A percentile compares a stretch with the other conserved stretches of the same genome.
Evolutionary conservation across 352 stramenopile species (phyloP).

Genomic region (Phytophthora tubulina): DNA sequence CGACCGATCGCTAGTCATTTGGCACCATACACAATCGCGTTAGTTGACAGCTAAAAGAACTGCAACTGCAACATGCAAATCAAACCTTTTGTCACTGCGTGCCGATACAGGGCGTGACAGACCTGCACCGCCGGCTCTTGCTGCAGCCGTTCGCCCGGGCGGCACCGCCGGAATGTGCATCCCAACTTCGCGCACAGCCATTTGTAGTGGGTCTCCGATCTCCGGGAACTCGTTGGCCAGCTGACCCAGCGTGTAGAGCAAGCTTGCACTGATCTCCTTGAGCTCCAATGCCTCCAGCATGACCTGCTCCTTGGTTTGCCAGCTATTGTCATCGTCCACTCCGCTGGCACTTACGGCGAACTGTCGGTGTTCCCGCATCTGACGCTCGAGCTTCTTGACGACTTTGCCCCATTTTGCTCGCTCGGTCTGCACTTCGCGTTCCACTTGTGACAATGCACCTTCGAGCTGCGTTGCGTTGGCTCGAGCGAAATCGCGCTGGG

Average conservation of each 20-base stretch:
- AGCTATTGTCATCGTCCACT: conserved; percentile 33
- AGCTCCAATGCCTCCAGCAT: conserved; percentile 79
- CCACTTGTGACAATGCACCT: conserved; percentile 64
- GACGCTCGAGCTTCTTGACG: conserved; percentile 74
- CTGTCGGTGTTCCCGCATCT: conserved; percentile 72
- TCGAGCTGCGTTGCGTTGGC: conserved; percentile 75
- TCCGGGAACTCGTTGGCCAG: conserved; percentile 95
- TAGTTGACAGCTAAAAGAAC: conserved; percentile 5
- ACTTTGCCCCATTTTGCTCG: conserved; percentile 77
- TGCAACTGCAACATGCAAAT: conserved; percentile 6
- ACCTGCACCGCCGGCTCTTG: conserved; percentile 47
- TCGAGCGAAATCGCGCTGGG: conserved; percentile 66
- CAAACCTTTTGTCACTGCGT: conserved; percentile 76
- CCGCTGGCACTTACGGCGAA: conserved; percentile 32
- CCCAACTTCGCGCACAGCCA: conserved; percentile 74
- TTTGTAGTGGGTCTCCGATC: conserved; percentile 85
- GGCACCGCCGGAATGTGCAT: conserved; percentile 84
- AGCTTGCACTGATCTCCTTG: conserved; percentile 85
- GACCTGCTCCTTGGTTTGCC: conserved; percentile 83
- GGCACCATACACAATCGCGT: conserved; percentile 8
- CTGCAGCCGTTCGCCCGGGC: conserved; percentile 66
- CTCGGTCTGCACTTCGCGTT: conserved; percentile 77
- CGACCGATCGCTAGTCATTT: conserved; percentile 52
- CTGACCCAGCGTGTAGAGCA: conserved; percentile 94
- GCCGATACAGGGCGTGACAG: conserved; percentile 69